Percentiles rank a stretch among this genome's conserved stretches.
These are phyloP conservation scores for Pichia sporocuriosa DNA, from an alignment of 805 yeast genomes.

Conservation along the genomic window DNA sequence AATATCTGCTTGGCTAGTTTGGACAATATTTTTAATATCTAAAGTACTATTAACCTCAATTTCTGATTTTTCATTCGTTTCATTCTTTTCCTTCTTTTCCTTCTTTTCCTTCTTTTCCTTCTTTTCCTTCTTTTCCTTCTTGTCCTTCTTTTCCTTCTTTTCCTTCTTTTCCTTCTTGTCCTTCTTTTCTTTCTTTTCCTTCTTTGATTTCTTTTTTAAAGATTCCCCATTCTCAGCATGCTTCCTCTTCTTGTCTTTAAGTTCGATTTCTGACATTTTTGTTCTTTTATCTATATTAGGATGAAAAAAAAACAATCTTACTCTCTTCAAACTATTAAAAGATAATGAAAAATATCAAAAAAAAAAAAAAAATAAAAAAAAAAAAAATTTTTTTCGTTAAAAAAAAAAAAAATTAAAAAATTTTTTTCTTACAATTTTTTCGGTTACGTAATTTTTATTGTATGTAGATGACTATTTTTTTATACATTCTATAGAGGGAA, in stretches of 20 bases:
- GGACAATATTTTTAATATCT: slow-evolving; percentile 2
- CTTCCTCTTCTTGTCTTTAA: slow-evolving; percentile 27
- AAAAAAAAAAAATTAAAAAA: no score
- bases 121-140: slow-evolving; percentile 33
- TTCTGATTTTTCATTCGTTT: background rate
- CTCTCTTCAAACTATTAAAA: no score
- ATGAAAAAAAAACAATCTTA: no score
- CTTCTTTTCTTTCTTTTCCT: slow-evolving; percentile 25
- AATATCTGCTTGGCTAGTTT: slow-evolving; percentile 44
- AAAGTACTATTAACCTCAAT: no score
- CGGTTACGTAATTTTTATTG: background rate
- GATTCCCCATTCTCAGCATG: slow-evolving; percentile 19
- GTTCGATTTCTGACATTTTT: slow-evolving; percentile 22
- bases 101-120: slow-evolving; percentile 28
- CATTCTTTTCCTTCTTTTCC: slow-evolving; percentile 15
- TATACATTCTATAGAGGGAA: no score
- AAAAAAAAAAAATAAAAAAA: background rate
- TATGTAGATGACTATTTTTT: no score
- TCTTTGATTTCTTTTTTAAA: slow-evolving; percentile 25
- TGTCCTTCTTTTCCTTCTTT: slow-evolving; percentile 35
- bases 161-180: slow-evolving; percentile 31
- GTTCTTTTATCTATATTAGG: no score
- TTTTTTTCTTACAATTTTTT: no score
- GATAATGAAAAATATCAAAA: background rate
- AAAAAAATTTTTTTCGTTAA: background rate